Evolutionary conservation across 106 monocot genomes (phyloP), one percentile per base, ranked within the genome.

Genomic region (Gastrodia elata): DNA sequence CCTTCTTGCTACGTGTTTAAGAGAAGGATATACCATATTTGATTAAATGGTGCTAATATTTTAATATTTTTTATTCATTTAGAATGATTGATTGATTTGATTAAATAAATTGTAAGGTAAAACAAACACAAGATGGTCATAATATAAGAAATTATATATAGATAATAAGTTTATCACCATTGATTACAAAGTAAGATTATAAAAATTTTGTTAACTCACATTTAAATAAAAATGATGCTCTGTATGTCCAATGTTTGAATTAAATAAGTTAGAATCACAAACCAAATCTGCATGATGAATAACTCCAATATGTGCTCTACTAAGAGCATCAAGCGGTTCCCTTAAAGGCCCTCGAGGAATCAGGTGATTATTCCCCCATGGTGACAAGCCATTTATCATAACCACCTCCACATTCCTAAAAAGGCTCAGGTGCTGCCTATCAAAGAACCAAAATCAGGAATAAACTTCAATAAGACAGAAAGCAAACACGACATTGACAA

Each of bases 251-350:
- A 65, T 16, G 37, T 8, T 65, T 38, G 33, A 36, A 65, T 34
- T 67, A 46, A 18, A 41, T 26, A 38, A 30, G 72, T 24, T 8
- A 77, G 25, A 49, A 57, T 44, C 38, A 68, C 70, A 0, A 81
- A 96, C 95, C 89, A 92, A 75, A 78, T 92, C 81, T 40, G 87
- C 92, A 80, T 92, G 84, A 79, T 89, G 95, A 57, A 96, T 77
- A 27, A 92, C 77, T 37, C 80, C 68, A 78, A 90, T 84, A 61
- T 89, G 84, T 42, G 89, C 89, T 81, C 92, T 70, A 44, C 71
- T 64, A 74, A 96, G 79, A 65, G 87, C 89, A 71, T 55, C 80
- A 40, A 87, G 25, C 42, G 91, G 89, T 76, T 96, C 95, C 68
- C 95, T 85, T 71, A 96, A 79, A 70, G 92, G 80, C 42, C 95